Evolutionary conservation across 2,329 filamentous ascomycete species (phyloP), one percentile per base, ranked within the genome.

Genomic region (Epichloe gansuensis): DNA sequence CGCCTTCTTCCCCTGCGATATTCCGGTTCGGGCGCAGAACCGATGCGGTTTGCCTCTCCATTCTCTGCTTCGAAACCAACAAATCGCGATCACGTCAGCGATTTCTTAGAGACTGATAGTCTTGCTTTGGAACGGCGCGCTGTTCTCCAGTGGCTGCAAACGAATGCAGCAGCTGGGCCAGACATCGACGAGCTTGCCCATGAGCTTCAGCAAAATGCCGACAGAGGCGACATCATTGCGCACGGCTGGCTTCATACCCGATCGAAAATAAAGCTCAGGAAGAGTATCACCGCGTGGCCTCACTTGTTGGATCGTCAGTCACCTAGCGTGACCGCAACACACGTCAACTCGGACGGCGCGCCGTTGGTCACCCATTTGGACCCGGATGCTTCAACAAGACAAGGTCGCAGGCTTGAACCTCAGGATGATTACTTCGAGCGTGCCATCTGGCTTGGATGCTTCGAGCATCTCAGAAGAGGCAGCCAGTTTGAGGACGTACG

Each of bases 161-260:
- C 80, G 58, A 88, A 82, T 43, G 86, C 88, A 2, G 79, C 83
- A 49, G 77, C 80, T 27, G 78, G 81, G 3, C 82, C 82, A 41
- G 82, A 87, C 56, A 82, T 95, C 34, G 81, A 90, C 57, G 79
- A 84, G 27, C 72, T 95, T 31, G 85, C 90, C 49, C 77, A 82
- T 50, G 84, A 91, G 52, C 76, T 90, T 51, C 85, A 90, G 64
- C 76, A 81, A 54, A 82, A 82, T 56, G 85, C 87, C 12, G 86
- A 91, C 54, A 76, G 87, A 60, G 85, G 86, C 9, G 87, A 90
- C 48, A 81, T 90, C 9, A 87, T 93, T 71, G 82, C 87, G 31
- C 83, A 89, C 64, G 91, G 91, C 41, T 96, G 90, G 87, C 80
- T 96, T 56, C 89, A 95, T 65, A 96, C 93, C 0, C 87, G 89